Evolutionary conservation across 345 rosid species (phyloP), one percentile per base, ranked within the genome.

Genomic region (Sisymbrium irio): DNA sequence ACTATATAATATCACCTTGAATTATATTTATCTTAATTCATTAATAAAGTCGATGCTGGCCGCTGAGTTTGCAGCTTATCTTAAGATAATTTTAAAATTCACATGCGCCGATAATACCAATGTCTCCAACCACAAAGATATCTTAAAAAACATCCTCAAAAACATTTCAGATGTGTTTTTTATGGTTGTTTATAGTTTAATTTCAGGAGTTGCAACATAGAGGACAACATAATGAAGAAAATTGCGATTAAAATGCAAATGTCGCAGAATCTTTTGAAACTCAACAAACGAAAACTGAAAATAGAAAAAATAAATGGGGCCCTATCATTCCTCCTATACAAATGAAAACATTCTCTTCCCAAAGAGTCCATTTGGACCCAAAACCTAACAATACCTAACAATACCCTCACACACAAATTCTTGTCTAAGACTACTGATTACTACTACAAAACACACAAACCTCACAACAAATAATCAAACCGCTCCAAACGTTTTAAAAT

Each of bases 341-440:
- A 28, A 47, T 58, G 61, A 74, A 64, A 75, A 75, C 68, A 75
- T 74, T 49, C 78, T 74, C 60, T 74, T 25, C 66, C 51, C 72
- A 74, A 74, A 27, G 55, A 74, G 55, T 62, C 77, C 77, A 53
- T 62, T 51, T 72, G 18, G 76, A 53, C 69, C 62, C 62, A 41
- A 62, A n/a, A n/a, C n/a, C n/a, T n/a, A n/a, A n/a, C n/a, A n/a
- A n/a, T n/a, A 62, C 63, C 64, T 63, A 75, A 49, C 46, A 74
- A 74, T 28, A 66, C 32, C 42, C 32, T 49, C 67, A 17, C 46
- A 66, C 67, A 74, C 49, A 55, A 42, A 25, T 65, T 28, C 65
- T 65, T 65, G 5, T 65, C 64, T 55, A 65, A 72, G 0, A 35
- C 9, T 33, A 49, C 12, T n/a, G n/a, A n/a, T 25, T 10, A 11